Percentiles rank a stretch among this genome's conserved stretches.
Evolutionary conservation across 2,329 filamentous ascomycete species (phyloP).

Genomic region (Fusarium tupiense): DNA sequence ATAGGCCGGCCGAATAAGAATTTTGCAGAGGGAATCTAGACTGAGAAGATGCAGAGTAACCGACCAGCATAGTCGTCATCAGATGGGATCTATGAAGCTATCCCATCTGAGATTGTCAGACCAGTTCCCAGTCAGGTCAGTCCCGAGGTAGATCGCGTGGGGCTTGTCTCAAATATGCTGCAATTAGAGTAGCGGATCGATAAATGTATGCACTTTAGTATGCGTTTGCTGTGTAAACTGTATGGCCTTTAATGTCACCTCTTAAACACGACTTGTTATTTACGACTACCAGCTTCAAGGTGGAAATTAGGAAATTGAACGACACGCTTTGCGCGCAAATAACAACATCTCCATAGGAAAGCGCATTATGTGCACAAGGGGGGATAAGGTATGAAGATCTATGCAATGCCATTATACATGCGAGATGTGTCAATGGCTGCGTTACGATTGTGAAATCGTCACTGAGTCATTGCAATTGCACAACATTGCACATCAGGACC

Average conservation of each 20-base stretch:
- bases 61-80: constrained; percentile 25
- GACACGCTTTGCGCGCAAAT: constrained; percentile 28
- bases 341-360: constrained; percentile 1
- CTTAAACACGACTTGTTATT: background rate
- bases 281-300: constrained; percentile 7
- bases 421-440: constrained; percentile 7
- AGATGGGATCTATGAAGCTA: constrained; percentile 26
- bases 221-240: background rate
- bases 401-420: constrained; percentile 13
- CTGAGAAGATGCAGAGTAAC: constrained; percentile 1
- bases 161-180: constrained; percentile 21
- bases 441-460: background rate
- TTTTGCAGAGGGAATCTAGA: constrained; percentile 20
- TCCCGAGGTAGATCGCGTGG: constrained; percentile 31
- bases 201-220: constrained; percentile 27
- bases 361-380: background rate
- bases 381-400: constrained; percentile 15
- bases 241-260: constrained; percentile 19
- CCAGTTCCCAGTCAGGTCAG: constrained; percentile 23
- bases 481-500: constrained; percentile 3
- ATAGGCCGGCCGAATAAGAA: background rate
- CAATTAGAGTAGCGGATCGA: constrained; percentile 7
- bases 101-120: constrained; percentile 28
- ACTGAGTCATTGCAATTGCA: constrained; percentile 19
- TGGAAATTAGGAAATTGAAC: constrained; percentile 31